Evolutionary conservation across 208 protist species (phyloP).

Genomic region (Crithidia brevicula): DNA sequence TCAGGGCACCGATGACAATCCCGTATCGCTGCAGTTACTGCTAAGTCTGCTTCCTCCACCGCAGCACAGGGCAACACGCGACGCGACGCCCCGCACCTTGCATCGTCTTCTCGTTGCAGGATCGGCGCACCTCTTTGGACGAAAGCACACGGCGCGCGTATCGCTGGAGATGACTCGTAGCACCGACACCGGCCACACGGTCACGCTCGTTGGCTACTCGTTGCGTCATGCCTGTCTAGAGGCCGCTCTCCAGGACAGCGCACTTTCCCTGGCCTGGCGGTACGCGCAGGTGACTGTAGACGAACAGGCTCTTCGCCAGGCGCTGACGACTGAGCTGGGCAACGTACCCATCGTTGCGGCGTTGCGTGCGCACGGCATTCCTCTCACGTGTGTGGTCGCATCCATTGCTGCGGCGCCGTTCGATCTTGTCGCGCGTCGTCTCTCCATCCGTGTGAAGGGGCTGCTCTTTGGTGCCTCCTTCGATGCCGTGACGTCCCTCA

Average conservation of each 20-base stretch:
- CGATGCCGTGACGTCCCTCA: slow-evolving; percentile 38
- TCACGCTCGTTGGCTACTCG: slow-evolving; percentile 20
- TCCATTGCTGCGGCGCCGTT: slow-evolving; percentile 47
- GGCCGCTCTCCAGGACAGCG: slow-evolving; percentile 52
- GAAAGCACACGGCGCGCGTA: slow-evolving; percentile 6
- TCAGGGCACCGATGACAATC: slow-evolving; percentile 13
- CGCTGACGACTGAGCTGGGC: slow-evolving; percentile 42
- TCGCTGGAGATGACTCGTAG: slow-evolving; percentile 26
- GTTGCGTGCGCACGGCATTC: slow-evolving; percentile 54
- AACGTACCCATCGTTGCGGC: slow-evolving; percentile 51
- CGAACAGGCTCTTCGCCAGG: slow-evolving; percentile 10
- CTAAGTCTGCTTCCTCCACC: not conserved
- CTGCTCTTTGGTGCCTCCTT: slow-evolving; percentile 82
- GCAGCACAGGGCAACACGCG: not conserved
- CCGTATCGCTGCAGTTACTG: slow-evolving; percentile 16
- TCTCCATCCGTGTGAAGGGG: slow-evolving; percentile 42
- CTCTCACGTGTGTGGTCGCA: slow-evolving; percentile 39
- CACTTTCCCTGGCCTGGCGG: slow-evolving; percentile 24
- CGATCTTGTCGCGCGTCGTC: slow-evolving; percentile 30
- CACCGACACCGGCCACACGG: slow-evolving; percentile 5
- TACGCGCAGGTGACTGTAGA: slow-evolving; percentile 31
- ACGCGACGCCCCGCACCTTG: not conserved
- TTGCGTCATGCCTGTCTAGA: slow-evolving; percentile 11
- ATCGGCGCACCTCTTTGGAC: slow-evolving; percentile 9
- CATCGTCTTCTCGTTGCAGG: slow-evolving; percentile 17